Evolutionary conservation across 2,329 filamentous ascomycete genomes (phyloP).

Genomic region (Ceratocystis lukuohia): DNA sequence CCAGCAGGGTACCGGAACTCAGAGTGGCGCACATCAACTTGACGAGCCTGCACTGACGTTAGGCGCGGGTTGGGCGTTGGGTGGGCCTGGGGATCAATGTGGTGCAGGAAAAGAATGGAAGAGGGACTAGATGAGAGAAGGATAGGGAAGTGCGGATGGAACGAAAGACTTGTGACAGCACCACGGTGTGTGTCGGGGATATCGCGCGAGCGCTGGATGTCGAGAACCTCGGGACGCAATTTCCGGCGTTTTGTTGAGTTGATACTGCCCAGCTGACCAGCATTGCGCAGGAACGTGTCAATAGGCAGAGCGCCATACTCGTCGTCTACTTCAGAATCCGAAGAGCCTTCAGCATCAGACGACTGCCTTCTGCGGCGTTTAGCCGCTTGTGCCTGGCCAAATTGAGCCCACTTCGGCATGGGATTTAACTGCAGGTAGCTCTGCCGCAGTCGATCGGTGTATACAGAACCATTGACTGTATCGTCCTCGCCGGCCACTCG

Average conservation of each 20-base stretch:
- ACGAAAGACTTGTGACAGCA: slow-evolving; percentile 68
- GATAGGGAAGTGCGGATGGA: slow-evolving; percentile 80
- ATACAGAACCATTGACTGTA: slow-evolving; percentile 73
- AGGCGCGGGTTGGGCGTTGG: slow-evolving; percentile 76
- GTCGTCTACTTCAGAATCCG: slow-evolving; percentile 35
- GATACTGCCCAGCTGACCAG: slow-evolving; percentile 48
- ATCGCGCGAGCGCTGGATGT: slow-evolving; percentile 81
- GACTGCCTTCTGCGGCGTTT: slow-evolving; percentile 42
- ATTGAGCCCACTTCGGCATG: slow-evolving; percentile 45
- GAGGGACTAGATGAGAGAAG: slow-evolving; percentile 80
- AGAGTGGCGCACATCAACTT: slow-evolving; percentile 71
- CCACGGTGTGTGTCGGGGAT: slow-evolving; percentile 67
- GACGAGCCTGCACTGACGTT: slow-evolving; percentile 75
- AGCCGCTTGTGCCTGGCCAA: slow-evolving; percentile 35
- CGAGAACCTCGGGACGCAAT: slow-evolving; percentile 72
- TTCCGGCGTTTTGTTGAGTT: slow-evolving; percentile 49
- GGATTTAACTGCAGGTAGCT: slow-evolving; percentile 55
- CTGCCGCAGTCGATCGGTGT: slow-evolving; percentile 62
- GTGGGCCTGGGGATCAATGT: slow-evolving; percentile 62
- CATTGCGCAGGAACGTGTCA: slow-evolving; percentile 64
- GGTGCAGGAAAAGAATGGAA: slow-evolving; percentile 76
- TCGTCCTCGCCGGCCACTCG: slow-evolving; percentile 72
- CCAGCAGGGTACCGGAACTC: slow-evolving; percentile 62
- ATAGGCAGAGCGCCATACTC: slow-evolving; percentile 58
- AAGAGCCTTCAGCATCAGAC: slow-evolving; percentile 27